Evolutionary conservation across 1,284 basidiomycete genomes (phyloP), one percentile per base, ranked within the genome.

Genomic region (Cryptococcus wingfieldii): DNA sequence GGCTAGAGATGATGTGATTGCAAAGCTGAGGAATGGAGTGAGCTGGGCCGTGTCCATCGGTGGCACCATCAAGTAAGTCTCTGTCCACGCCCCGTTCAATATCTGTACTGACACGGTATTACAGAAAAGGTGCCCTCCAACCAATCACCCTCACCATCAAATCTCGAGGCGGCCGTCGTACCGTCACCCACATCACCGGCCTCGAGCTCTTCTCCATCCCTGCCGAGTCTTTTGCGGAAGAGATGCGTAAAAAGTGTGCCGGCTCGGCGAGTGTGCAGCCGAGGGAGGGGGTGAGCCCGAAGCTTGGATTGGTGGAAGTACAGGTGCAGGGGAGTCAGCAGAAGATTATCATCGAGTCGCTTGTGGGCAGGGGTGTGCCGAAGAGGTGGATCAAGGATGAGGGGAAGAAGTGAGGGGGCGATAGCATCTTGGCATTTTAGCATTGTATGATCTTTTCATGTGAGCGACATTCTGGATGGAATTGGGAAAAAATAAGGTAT

Each of bases 241-340:
- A 90, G 55, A 77, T 94, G 51, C 82, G 84, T 58, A 86, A 83
- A 68, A 65, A 80, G 0, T 93, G 90, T 65, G 90, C 90, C 2
- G 84, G 86, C 44, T 82, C 87, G 3, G 89, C 90, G 18, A 13
- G 60, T 63, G 72, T 77, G 2, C 70, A 72, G 60, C 72, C 76
- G 0, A 60, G 78, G 25, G 58, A 62, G 0, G 77, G 77, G 3
- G 67, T 69, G 14, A 68, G 69, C 34, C 73, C 72, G 2, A 74
- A 75, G 54, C 57, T 76, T 19, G 65, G 69, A 46, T 58, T 75
- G 3, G 69, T 83, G 53, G 86, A 91, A 66, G 84, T 92, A 6
- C 79, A 88, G 67, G 85, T 92, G 0, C 89, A 92, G 71, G 90
- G 90, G 0, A 87, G 86, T 60, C 90, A 93, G 68, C 78, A 81